Percentiles rank a stretch among this genome's conserved stretches.
Evolutionary conservation across 2,329 filamentous ascomycete genomes (phyloP).

Genomic region (Botryotinia convoluta): DNA sequence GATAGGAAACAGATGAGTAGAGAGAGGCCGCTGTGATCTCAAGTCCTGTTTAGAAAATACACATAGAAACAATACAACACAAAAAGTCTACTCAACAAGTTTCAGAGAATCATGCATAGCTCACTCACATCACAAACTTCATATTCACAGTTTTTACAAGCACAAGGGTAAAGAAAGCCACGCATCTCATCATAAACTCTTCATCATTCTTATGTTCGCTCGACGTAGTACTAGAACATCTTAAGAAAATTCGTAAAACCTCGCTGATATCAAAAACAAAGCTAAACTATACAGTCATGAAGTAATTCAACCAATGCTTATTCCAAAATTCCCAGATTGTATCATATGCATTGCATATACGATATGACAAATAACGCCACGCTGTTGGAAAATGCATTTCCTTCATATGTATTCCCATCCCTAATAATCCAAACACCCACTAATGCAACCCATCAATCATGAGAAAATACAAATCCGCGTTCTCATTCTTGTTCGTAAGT

Average conservation of each 20-base stretch:
- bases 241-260: background rate
- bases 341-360: background rate
- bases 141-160: background rate
- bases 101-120: background rate
- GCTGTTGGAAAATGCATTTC: background rate
- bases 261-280: background rate
- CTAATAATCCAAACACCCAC: background rate
- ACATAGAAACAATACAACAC: background rate
- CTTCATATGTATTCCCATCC: background rate
- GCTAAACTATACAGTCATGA: background rate
- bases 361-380: background rate
- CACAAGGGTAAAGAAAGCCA: background rate
- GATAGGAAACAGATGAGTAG: background rate
- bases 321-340: background rate
- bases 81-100: background rate
- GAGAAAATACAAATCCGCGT: background rate
- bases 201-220: background rate
- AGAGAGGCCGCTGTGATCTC: background rate
- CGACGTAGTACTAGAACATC: background rate
- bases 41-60: background rate
- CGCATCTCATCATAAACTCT: background rate
- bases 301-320: background rate
- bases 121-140: background rate
- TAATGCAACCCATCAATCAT: conserved; percentile 12
- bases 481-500: background rate